Conservation (phyloP, 225 moss, liverwort and hornwort genomes). For the Physcomitrium patens region DNA sequence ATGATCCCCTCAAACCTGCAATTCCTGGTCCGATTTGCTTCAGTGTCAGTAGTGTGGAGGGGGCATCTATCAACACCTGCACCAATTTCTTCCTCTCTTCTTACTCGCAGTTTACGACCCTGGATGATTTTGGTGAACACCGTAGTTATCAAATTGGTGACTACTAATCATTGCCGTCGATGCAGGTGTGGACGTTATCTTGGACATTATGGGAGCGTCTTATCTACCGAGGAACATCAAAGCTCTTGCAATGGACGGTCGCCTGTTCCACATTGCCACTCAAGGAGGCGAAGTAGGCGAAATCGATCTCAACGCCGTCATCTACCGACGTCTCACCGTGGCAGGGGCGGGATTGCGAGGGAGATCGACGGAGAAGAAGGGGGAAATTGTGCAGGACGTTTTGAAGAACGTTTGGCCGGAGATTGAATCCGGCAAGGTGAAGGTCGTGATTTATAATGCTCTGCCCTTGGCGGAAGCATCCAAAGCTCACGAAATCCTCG, state of each 20-base stretch:
- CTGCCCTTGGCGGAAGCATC: slow-evolving; percentile 64
- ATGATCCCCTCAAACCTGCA: background rate
- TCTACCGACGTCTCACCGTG: slow-evolving; percentile 64
- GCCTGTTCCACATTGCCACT: slow-evolving; percentile 66
- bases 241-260: slow-evolving; percentile 67
- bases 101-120: background rate
- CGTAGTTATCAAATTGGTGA: background rate
- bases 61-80: background rate
- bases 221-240: slow-evolving; percentile 73
- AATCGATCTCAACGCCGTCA: slow-evolving; percentile 47
- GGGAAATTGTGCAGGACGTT: slow-evolving; percentile 75
- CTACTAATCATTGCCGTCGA: background rate
- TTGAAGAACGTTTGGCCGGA: slow-evolving; percentile 80
- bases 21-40: background rate
- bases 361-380: slow-evolving; percentile 67
- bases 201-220: slow-evolving; percentile 74
- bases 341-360: slow-evolving; percentile 66
- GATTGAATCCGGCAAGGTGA: slow-evolving; percentile 67
- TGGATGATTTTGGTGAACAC: background rate
- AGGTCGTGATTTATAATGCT: slow-evolving; percentile 50
- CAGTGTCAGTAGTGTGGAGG: background rate
- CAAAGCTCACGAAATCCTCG: slow-evolving; percentile 68
- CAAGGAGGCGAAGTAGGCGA: slow-evolving; percentile 62
- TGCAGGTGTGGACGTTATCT: slow-evolving; percentile 77
- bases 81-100: background rate